Base-by-base conservation (phyloP, 805 yeast species). In the Metschnikowia bowlesiae region DNA sequence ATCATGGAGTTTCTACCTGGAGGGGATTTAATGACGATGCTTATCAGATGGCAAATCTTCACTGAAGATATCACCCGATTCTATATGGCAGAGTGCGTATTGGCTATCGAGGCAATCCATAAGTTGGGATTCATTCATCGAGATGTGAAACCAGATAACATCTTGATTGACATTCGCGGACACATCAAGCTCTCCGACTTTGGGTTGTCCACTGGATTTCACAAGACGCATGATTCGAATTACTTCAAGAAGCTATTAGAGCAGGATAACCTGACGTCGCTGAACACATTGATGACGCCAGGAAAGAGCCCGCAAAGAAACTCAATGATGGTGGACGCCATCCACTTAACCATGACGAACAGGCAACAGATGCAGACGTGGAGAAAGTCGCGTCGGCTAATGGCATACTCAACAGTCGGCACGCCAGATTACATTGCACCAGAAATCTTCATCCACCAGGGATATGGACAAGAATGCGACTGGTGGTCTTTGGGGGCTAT, bases 401-500 rank as follows among this genome's bases (percentile, higher is more conserved):
- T 91, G 96, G 97, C 97, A 1, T 90, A 90, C 64, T 89, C 96
- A 7, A 91, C 97, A 0, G 97, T 90, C 31, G 97, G 97, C 42
- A 90, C 97, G 0, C 97, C 97, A 0, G 97, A 90, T 67, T 90
- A 90, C 65, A 90, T 90, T 67, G 97, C 97, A 0, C 97, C 97
- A 0, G 97, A 90, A 65, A 91, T 90, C 53, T 90, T 90, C 61
- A 75, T 89, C 44, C 89, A 89, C 60, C 94, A 90, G 71, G 97
- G 97, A 5, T 90, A 90, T 68, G 96, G 97, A 10, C 96, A 89
- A 70, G 96, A 90, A 64, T 90, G 97, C 70, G 97, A 90, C 68
- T 90, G 97, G 97, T 90, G 97, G 97, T 87, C 96, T 8, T 70
- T 90, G 41, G 97, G 97, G 31, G 96, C 96, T 1, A 90, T 90